A percentile compares a stretch with the other conserved stretches of the same genome.
phyloP scores from a whole-genome alignment of 768 basidiomycete genomes.

The Tricholoma matsutake region DNA sequence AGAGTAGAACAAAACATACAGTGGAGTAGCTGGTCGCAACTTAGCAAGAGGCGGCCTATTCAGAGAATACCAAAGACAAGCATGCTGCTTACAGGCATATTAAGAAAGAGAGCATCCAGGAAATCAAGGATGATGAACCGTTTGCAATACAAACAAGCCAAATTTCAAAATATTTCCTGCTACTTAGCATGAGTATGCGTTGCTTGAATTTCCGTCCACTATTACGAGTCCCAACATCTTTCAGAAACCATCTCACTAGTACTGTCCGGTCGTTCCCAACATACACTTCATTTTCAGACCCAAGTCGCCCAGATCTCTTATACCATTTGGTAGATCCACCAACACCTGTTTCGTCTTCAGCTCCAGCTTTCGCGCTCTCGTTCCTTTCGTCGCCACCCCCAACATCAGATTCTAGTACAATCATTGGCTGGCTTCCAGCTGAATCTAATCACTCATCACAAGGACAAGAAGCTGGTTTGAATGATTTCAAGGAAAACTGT shows the following conservation, averaged over 20 bases:
- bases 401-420: conserved; percentile 41
- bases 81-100: too few species aligned
- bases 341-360: conserved; percentile 39
- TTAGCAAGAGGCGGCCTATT: too few species aligned
- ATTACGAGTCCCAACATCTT: background rate
- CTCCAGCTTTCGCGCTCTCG: conserved; percentile 62
- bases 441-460: conserved; percentile 14
- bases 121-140: too few species aligned
- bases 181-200: too few species aligned
- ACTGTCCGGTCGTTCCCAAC: too few species aligned
- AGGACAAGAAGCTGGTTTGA: conserved; percentile 47
- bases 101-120: too few species aligned
- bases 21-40: too few species aligned
- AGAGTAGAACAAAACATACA: too few species aligned
- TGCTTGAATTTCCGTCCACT: too few species aligned
- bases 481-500: conserved; percentile 76
- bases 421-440: conserved; percentile 75
- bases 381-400: conserved; percentile 51
- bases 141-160: too few species aligned
- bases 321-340: conserved; percentile 64
- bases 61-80: background rate
- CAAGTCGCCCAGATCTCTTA: conserved; percentile 61
- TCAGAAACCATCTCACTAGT: background rate
- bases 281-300: conserved; percentile 35
- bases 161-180: too few species aligned